phyloP scores from a whole-genome alignment of 1,139 yeast genomes.

The Saccharomyces hybrid region DNA sequence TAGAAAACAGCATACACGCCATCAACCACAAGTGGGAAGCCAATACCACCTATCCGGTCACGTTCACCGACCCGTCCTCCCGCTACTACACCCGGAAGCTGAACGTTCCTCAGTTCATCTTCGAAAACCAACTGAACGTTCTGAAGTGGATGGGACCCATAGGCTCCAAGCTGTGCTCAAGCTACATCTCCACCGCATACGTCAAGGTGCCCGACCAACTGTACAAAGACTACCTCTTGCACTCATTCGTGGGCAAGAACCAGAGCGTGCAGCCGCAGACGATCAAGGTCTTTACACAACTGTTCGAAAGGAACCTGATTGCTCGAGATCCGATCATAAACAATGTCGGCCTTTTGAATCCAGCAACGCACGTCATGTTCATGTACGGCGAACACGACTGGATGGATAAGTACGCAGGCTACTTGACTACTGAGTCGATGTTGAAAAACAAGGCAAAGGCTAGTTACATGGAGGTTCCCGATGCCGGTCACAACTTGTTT shows the following conservation, averaged over 20 bases:
- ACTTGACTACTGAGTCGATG: conserved; percentile 16
- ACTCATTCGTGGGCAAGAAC: conserved; percentile 19
- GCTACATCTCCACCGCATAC: conserved; percentile 52
- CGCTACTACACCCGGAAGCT: conserved; percentile 19
- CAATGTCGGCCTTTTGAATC: conserved; percentile 39
- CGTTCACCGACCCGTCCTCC: conserved; percentile 22
- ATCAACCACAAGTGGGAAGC: conserved; percentile 37
- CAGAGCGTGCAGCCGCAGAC: conserved; percentile 20
- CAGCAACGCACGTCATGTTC: conserved; percentile 41
- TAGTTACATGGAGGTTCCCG: conserved; percentile 39
- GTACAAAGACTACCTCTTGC: conserved; percentile 22
- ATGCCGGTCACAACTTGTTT: conserved; percentile 74
- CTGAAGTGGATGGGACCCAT: conserved; percentile 49
- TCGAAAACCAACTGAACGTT: conserved; percentile 36
- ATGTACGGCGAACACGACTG: conserved; percentile 80
- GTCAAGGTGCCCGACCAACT: conserved; percentile 38
- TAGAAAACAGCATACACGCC: conserved; percentile 64
- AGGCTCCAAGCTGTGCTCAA: conserved; percentile 47
- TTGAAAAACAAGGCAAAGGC: conserved; percentile 27
- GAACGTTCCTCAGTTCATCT: conserved; percentile 25
- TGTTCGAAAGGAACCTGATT: conserved; percentile 36
- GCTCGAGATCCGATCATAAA: conserved; percentile 71
- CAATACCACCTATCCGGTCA: conserved; percentile 12
- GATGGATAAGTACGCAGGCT: conserved; percentile 76
- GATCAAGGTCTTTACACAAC: conserved; percentile 49